phyloP scores from a whole-genome alignment of 2,329 filamentous ascomycete genomes.

The Scedosporium apiospermum region DNA sequence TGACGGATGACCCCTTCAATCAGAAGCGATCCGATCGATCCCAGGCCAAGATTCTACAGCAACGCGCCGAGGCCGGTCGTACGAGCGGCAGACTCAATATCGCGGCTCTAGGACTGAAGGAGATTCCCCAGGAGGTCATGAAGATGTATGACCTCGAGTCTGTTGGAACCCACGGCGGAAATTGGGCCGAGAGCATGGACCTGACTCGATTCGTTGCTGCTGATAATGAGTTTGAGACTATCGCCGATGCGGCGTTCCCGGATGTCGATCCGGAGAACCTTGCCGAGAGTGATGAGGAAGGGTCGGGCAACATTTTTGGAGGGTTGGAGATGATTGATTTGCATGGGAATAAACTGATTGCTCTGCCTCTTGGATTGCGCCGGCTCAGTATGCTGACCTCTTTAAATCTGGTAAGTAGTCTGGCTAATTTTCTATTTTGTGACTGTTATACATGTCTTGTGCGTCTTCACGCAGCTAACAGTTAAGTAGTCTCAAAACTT shows the following conservation, averaged over 20 bases:
- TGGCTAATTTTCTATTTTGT: not conserved
- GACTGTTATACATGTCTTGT: not conserved
- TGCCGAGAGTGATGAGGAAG: constrained; percentile 57
- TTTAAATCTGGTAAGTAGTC: constrained; percentile 62
- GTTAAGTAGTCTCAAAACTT: constrained; percentile 63
- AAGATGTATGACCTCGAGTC: constrained; percentile 81
- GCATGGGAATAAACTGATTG: constrained; percentile 70
- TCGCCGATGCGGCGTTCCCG: constrained; percentile 71
- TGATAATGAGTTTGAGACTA: constrained; percentile 73
- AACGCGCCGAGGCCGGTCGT: constrained; percentile 63
- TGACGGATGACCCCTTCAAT: constrained; percentile 57
- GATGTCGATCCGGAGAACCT: constrained; percentile 51
- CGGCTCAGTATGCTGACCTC: constrained; percentile 65
- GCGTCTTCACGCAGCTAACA: constrained; percentile 7
- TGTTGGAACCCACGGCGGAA: constrained; percentile 50
- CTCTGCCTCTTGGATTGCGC: constrained; percentile 66
- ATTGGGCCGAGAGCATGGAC: constrained; percentile 90
- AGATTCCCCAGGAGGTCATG: constrained; percentile 74
- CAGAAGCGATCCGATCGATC: constrained; percentile 47
- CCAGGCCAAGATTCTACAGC: constrained; percentile 58
- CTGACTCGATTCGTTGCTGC: constrained; percentile 75
- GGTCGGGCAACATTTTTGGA: constrained; percentile 66
- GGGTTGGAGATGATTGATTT: constrained; percentile 74
- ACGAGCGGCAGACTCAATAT: constrained; percentile 80
- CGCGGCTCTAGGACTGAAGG: constrained; percentile 67